Percentiles rank a stretch among this genome's conserved stretches.
These are phyloP conservation scores for Dentipellis sp. DNA, from an alignment of 768 basidiomycete genomes.

Conservation along the genomic window DNA sequence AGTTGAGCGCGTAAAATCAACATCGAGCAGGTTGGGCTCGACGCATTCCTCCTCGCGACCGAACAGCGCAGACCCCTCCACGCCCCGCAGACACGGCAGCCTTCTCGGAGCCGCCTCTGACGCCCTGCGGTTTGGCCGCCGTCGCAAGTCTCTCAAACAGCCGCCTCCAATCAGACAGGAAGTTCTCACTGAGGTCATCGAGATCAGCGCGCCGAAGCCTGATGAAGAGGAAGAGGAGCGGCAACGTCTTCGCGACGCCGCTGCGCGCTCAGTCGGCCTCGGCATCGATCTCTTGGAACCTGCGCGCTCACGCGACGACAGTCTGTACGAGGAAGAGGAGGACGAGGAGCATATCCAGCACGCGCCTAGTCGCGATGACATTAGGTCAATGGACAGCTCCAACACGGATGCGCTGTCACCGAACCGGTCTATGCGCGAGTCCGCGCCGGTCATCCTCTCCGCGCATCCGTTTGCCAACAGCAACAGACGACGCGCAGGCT, in stretches of 20 bases:
- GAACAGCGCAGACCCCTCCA: constrained; percentile 3
- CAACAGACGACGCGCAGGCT: constrained; percentile 1
- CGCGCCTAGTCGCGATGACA: neutral
- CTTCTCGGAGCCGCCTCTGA: constrained; percentile 18
- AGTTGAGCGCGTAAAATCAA: neutral
- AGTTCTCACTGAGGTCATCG: constrained; percentile 61
- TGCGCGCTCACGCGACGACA: constrained; percentile 19
- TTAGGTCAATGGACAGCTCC: neutral
- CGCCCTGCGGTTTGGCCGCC: constrained; percentile 14
- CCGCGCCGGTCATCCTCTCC: neutral
- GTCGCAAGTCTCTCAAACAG: constrained; percentile 16
- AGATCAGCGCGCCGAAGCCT: constrained; percentile 35
- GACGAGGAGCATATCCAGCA: constrained; percentile 11
- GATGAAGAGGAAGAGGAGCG: constrained; percentile 65
- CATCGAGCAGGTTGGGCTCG: constrained; percentile 1
- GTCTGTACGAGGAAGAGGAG: constrained; percentile 27
- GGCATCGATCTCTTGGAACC: constrained; percentile 40
- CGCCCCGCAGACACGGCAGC: constrained; percentile 12
- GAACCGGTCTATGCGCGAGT: neutral
- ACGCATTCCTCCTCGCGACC: constrained; percentile 1
- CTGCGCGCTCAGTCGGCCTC: constrained; percentile 70
- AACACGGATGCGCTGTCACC: neutral
- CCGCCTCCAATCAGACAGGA: constrained; percentile 27
- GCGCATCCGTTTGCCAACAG: neutral
- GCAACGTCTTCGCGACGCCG: constrained; percentile 63